phyloP scores from a whole-genome alignment of 257 asterid species.

The Eucommia ulmoides region DNA sequence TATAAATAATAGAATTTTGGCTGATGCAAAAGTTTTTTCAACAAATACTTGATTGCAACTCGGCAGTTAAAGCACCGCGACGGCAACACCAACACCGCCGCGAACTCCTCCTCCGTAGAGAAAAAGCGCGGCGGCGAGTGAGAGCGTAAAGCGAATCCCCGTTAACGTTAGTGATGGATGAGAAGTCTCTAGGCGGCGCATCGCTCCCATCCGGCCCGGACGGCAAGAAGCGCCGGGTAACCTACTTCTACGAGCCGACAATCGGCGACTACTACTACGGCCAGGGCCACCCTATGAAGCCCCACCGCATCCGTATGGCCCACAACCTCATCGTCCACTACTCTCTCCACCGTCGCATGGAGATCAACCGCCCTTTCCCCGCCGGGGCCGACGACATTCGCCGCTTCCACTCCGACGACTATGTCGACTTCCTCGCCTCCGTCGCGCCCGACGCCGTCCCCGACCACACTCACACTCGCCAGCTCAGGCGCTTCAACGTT shows the following conservation, averaged over 20 bases:
- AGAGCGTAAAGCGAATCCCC: no score
- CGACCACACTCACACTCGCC: slow-evolving; percentile 37
- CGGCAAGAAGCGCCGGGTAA: slow-evolving; percentile 60
- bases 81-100: no score
- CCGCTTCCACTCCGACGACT: slow-evolving; percentile 56
- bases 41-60: no score
- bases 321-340: slow-evolving; percentile 60
- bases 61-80: no score
- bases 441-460: slow-evolving; percentile 43
- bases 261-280: slow-evolving; percentile 69
- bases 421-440: slow-evolving; percentile 52
- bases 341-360: slow-evolving; percentile 60
- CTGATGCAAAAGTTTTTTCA: no score
- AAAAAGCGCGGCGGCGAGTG: no score
- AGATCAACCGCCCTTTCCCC: slow-evolving; percentile 46
- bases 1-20: no score
- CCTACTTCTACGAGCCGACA: slow-evolving; percentile 69
- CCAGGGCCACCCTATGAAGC: slow-evolving; percentile 79
- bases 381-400: slow-evolving; percentile 41
- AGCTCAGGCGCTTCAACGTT: slow-evolving; percentile 53
- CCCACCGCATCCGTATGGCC: slow-evolving; percentile 76
- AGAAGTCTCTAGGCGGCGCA: slow-evolving; percentile 47
- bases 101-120: no score
- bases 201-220: slow-evolving; percentile 61
- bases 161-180: no score